These are phyloP conservation scores for Cyclotella atomus DNA, from an alignment of 108 stramenopile species.

Conservation along the genomic window DNA sequence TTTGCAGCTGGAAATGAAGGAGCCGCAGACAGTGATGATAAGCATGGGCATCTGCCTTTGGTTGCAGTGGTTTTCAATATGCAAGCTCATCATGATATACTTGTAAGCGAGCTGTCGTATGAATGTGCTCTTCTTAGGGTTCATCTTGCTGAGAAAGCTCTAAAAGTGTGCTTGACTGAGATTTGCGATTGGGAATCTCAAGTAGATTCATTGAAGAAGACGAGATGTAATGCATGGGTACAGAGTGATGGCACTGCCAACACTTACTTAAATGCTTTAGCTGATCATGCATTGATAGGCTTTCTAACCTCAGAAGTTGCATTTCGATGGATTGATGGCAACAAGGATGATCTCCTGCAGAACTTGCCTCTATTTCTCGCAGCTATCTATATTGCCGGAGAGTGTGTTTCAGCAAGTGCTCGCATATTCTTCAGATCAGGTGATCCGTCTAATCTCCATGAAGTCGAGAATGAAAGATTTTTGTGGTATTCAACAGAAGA, in stretches of 20 bases:
- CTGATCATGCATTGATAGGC: conserved; percentile 23
- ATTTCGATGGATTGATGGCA: conserved; percentile 34
- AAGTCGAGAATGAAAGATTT: background rate
- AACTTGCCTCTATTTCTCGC: conserved; percentile 38
- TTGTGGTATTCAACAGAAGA: conserved; percentile 15
- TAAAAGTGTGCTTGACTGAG: conserved; percentile 17
- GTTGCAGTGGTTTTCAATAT: conserved; percentile 26
- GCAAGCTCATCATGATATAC: background rate
- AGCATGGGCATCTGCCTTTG: conserved; percentile 30
- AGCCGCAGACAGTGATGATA: conserved; percentile 41
- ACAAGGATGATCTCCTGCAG: conserved; percentile 17
- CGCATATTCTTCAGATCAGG: conserved; percentile 18
- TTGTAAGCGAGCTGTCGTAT: conserved; percentile 1
- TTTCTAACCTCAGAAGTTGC: conserved; percentile 32
- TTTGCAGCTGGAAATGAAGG: conserved; percentile 26
- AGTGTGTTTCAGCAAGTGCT: conserved; percentile 26
- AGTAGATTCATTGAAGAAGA: conserved; percentile 11
- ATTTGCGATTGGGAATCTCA: conserved; percentile 24
- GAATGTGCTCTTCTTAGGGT: conserved; percentile 28
- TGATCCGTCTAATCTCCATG: background rate
- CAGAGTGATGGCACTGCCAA: background rate
- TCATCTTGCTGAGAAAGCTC: conserved; percentile 17
- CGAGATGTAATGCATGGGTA: conserved; percentile 7
- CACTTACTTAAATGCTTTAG: background rate
- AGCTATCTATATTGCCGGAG: conserved; percentile 37